phyloP scores from a whole-genome alignment of 768 basidiomycete species.

The Porphyrellus cyaneotinctus region DNA sequence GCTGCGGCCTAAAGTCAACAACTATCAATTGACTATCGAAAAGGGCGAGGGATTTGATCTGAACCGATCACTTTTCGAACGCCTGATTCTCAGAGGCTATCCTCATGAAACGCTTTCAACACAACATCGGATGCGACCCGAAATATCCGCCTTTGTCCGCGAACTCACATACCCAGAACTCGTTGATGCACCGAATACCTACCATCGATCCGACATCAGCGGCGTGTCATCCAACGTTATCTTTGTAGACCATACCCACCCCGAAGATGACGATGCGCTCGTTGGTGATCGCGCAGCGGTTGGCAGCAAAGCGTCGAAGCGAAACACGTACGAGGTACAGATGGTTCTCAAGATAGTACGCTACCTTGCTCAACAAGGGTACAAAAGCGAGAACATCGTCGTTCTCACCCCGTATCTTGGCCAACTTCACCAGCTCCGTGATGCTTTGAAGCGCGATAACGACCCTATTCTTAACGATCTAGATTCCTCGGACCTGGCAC shows the following conservation, averaged over 20 bases:
- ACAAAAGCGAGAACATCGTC: slow-evolving; percentile 57
- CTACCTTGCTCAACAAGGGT: slow-evolving; percentile 66
- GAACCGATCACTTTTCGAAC: slow-evolving; percentile 65
- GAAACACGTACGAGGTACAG: slow-evolving; percentile 52
- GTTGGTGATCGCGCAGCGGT: slow-evolving; percentile 44
- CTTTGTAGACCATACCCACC: slow-evolving; percentile 56
- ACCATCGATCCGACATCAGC: slow-evolving; percentile 44
- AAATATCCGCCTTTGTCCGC: slow-evolving; percentile 61
- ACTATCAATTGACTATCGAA: slow-evolving; percentile 60
- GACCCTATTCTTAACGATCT: slow-evolving; percentile 63
- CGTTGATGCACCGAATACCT: slow-evolving; percentile 48
- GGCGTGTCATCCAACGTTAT: slow-evolving; percentile 56
- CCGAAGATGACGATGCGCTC: slow-evolving; percentile 45
- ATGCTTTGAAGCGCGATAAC: slow-evolving; percentile 40
- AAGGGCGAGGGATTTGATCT: slow-evolving; percentile 66
- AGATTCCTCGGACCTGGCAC: slow-evolving; percentile 53
- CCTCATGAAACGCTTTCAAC: slow-evolving; percentile 52
- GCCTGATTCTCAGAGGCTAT: slow-evolving; percentile 55
- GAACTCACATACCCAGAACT: slow-evolving; percentile 67
- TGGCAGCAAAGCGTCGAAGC: slow-evolving; percentile 50
- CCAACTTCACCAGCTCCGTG: slow-evolving; percentile 49
- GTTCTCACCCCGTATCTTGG: slow-evolving; percentile 69
- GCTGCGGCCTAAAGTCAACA: slow-evolving; percentile 69
- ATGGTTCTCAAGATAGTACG: slow-evolving; percentile 65
- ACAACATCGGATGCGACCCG: slow-evolving; percentile 74